phyloP scores from a whole-genome alignment of 345 rosid genomes.

The Nasturtium officinale region DNA sequence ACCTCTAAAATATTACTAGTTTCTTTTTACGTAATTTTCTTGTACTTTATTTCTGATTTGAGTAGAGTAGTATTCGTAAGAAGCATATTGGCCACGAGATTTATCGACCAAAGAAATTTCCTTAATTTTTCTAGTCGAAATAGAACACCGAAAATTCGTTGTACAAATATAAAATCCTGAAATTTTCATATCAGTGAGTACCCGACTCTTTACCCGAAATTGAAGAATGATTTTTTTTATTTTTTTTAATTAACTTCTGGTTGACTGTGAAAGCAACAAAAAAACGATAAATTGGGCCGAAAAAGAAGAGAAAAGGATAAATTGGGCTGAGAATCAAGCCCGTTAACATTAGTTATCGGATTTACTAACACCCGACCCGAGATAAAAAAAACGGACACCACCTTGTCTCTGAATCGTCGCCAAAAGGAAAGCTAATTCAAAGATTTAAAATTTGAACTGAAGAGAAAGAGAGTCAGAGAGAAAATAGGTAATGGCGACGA shows the following conservation, averaged over 20 bases:
- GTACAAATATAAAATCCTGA: neutral
- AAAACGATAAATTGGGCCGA: neutral
- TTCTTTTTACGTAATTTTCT: neutral
- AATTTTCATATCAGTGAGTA: too few species aligned
- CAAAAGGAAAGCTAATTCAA: constrained; percentile 30
- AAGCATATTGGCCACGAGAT: neutral
- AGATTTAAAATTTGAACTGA: constrained; percentile 46
- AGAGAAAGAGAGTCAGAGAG: neutral
- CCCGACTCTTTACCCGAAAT: neutral
- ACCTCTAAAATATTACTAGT: constrained; percentile 26
- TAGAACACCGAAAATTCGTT: neutral
- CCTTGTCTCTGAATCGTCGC: constrained; percentile 5
- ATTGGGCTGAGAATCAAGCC: constrained; percentile 24
- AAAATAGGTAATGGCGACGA: constrained; percentile 48
- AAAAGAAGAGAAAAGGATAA: neutral
- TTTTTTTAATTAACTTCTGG: neutral
- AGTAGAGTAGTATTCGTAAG: constrained; percentile 19
- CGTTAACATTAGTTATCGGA: neutral
- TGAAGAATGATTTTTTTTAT: neutral
- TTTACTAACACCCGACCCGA: neutral
- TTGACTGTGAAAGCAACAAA: neutral
- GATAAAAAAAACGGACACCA: neutral
- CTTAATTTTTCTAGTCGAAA: neutral
- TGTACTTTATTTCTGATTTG: constrained; percentile 11
- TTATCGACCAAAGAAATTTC: neutral